These are phyloP conservation scores for Nannochloropsis oceanica DNA, from an alignment of 108 stramenopile species.

Conservation along the genomic window DNA sequence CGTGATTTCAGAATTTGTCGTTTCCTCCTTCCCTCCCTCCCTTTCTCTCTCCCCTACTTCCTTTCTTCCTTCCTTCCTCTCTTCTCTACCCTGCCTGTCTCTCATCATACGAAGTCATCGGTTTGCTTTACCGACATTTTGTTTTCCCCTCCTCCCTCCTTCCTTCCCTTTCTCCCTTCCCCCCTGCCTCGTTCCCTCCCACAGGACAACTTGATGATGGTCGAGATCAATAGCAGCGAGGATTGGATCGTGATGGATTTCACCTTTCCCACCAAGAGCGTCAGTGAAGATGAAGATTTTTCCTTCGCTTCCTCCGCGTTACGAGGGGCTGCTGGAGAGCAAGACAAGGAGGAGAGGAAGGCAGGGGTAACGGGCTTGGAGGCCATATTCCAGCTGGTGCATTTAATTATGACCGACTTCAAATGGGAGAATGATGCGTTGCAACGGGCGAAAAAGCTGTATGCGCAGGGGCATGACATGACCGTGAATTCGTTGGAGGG, in stretches of 20 bases:
- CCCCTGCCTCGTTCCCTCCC: not conserved
- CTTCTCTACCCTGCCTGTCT: not conserved
- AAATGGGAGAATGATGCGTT: slow-evolving; percentile 90
- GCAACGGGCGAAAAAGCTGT: slow-evolving; percentile 73
- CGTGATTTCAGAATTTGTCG: not conserved
- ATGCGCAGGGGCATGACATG: slow-evolving; percentile 39
- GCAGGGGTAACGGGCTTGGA: not conserved
- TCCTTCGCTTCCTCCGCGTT: not conserved
- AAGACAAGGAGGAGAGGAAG: slow-evolving; percentile 43
- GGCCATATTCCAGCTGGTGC: slow-evolving; percentile 49
- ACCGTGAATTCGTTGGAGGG: slow-evolving; percentile 28
- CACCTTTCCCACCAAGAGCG: slow-evolving; percentile 70
- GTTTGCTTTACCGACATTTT: not conserved
- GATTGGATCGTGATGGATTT: slow-evolving; percentile 80
- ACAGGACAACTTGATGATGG: slow-evolving; percentile 82
- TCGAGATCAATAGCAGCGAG: slow-evolving; percentile 84
- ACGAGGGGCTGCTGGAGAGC: not conserved
- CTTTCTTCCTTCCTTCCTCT: not conserved
- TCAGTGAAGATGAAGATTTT: not conserved
- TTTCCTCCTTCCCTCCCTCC: not conserved
- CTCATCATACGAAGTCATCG: not conserved
- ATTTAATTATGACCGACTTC: slow-evolving; percentile 72
- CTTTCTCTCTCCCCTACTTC: not conserved
- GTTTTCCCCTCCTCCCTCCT: not conserved
- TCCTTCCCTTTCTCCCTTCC: not conserved